Evolutionary conservation across 805 yeast genomes (phyloP), one percentile per base, ranked within the genome.

Genomic region (Brettanomyces anomalus): DNA sequence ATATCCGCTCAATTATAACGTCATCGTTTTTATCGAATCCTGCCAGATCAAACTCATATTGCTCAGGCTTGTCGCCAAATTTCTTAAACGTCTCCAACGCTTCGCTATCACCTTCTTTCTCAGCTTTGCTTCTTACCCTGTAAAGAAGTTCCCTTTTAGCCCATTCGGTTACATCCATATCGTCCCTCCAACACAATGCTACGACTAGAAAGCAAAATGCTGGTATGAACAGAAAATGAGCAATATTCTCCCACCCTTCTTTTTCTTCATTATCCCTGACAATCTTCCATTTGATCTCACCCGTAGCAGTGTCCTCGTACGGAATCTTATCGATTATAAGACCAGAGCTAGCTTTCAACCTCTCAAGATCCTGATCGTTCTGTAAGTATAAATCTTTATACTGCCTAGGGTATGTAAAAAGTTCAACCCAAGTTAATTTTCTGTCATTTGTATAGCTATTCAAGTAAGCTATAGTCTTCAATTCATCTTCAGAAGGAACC

Each of bases 221-320:
- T 16, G 95, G 95, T 46, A 85, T 73, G 50, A 81, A 82, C 43
- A 80, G 67, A 61, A 74, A 81, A 65, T 80, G 85, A 54, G 80
- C 78, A 43, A 84, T 70, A 49, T 70, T 68, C 59, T 86, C 95
- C 95, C 95, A 85, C 39, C 94, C 94, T 66, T 85, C 94, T 57
- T 78, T 79, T 54, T 74, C 78, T 42, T 80, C 76, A 13, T 59
- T 62, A 57, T 78, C 87, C 48, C 93, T 72, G 37, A 86, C 78
- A 44, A 85, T 66, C 53, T 77, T 74, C 94, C 93, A 85, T 55
- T 79, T 77, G 54, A 85, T 74, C 54, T 79, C 82, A 32, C 95
- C 95, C 15, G 85, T 79, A 33, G 77, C 68, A 36, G 82, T 79
- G 62, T 83, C 93, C 64, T 80, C 84, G 60, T 76, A 84, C 36